Evolutionary conservation across 495 filamentous ascomycete genomes (phyloP), one percentile per base, ranked within the genome.

Genomic region (Bombardia bombarda): DNA sequence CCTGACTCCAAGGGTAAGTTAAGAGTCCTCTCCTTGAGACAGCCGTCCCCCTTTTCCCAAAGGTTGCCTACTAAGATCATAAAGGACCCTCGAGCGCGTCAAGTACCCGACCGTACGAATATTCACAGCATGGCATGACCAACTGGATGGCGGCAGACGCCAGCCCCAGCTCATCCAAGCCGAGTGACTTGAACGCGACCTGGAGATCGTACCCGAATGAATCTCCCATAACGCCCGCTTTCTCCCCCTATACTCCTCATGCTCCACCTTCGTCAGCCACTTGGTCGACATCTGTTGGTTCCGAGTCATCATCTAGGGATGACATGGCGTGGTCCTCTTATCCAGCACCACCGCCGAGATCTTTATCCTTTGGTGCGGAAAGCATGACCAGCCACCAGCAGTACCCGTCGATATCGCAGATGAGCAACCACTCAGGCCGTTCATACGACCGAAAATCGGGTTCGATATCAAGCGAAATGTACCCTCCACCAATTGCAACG

Each of bases 121-220:
- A 68, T 45, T 64, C 56, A 5, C 58, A 69, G 18, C 55, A 65
- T n/a, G 55, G 57, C 14, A 54, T 67, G 47, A 51, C 61, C 19
- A 63, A 56, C 50, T 73, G 69, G 69, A 57, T 67, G 49, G 46
- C 66, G 34, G 55, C 62, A n/a, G 65, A 65, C 9, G 47, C 65
- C 25, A 58, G 57, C 26, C 56, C 57, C 4, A 57, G 45, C 40
- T 52, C 58, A 14, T 64, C 57, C 17, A 61, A 65, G 40, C 51
- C 61, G 16, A 53, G 54, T 33, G 63, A 66, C 25, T 34, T 65
- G 40, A 62, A 55, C 45, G 32, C 51, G 10, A 47, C 46, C 12
- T 72, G 67, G 68, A 50, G 63, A 37, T 57, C 56, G 4, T 72
- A 59, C 35, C 51, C 63, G 9, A 42, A 52, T 22, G 67, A 66